Conservation (phyloP, 495 filamentous ascomycete species). For the Thermothielavioides terrestris region DNA sequence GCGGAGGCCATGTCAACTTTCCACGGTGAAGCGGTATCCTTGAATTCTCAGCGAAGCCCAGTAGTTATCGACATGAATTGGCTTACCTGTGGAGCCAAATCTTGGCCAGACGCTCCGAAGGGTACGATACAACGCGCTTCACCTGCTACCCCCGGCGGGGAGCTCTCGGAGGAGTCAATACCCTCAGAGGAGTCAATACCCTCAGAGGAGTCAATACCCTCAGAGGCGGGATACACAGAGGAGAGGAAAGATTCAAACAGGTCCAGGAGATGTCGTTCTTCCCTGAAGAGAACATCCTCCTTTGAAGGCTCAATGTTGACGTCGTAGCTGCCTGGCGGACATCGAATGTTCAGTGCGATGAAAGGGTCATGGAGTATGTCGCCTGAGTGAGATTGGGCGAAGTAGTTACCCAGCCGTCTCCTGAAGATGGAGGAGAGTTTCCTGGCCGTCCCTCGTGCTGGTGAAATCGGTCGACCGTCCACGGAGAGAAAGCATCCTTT, state of each 20-base stretch:
- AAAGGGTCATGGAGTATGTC: constrained; percentile 49
- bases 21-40: constrained; percentile 5
- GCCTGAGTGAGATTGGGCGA: constrained; percentile 1
- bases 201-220: not conserved
- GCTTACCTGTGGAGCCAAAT: not conserved
- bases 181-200: not conserved
- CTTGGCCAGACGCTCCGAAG: not conserved
- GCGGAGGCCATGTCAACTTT: constrained; percentile 17
- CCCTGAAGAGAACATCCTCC: constrained; percentile 73
- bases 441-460: constrained; percentile 53
- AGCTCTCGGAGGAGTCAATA: not conserved
- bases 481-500: constrained; percentile 63
- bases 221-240: constrained; percentile 29
- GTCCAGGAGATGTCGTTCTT: constrained; percentile 43
- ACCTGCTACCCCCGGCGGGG: too few species aligned
- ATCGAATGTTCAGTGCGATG: constrained; percentile 62
- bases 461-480: constrained; percentile 67
- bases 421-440: constrained; percentile 46
- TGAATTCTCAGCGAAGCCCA: not conserved
- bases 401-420: constrained; percentile 3
- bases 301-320: constrained; percentile 86
- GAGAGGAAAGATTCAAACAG: constrained; percentile 49
- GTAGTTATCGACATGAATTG: not conserved
- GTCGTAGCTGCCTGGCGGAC: constrained; percentile 68
- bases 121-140: not conserved